phyloP scores from a whole-genome alignment of 768 basidiomycete genomes.

The Panaeolus cyanescens region DNA sequence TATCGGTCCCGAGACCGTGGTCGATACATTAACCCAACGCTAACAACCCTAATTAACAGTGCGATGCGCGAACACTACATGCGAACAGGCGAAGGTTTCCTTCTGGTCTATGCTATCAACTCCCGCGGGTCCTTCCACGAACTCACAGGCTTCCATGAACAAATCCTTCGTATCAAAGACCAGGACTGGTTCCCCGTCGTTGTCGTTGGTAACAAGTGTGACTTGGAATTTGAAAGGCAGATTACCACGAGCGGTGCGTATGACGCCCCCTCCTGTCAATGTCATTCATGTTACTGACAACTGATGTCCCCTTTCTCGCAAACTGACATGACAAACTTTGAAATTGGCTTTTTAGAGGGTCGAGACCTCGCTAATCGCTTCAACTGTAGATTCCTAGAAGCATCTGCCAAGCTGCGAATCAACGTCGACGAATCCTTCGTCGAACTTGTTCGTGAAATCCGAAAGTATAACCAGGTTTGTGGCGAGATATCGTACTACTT shows the following conservation, averaged over 20 bases:
- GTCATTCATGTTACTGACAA: background rate
- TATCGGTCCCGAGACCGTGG: background rate
- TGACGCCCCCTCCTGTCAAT: background rate
- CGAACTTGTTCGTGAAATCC: conserved; percentile 90
- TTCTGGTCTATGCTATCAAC: conserved; percentile 98
- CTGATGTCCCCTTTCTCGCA: background rate
- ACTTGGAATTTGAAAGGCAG: conserved; percentile 93
- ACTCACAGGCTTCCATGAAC: conserved; percentile 94
- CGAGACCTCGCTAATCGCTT: conserved; percentile 94
- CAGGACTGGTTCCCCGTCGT: conserved; percentile 94
- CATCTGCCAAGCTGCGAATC: conserved; percentile 93
- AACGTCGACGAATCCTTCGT: conserved; percentile 96
- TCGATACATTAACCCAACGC: background rate
- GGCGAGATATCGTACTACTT: no score
- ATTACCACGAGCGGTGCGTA: conserved; percentile 87
- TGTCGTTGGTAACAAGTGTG: conserved; percentile 95
- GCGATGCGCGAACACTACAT: conserved; percentile 99
- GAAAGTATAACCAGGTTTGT: conserved; percentile 87
- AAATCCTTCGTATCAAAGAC: conserved; percentile 95
- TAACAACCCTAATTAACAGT: conserved; percentile 34
- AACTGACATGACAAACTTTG: background rate
- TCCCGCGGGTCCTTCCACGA: conserved; percentile 96
- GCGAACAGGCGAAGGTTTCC: conserved; percentile 97
- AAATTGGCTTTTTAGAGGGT: conserved; percentile 65
- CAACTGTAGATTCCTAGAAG: conserved; percentile 93